Percentiles rank a stretch among this genome's conserved stretches.
Evolutionary conservation across 1,139 yeast species (phyloP).

Genomic region (Zygosaccharomyces sapae): DNA sequence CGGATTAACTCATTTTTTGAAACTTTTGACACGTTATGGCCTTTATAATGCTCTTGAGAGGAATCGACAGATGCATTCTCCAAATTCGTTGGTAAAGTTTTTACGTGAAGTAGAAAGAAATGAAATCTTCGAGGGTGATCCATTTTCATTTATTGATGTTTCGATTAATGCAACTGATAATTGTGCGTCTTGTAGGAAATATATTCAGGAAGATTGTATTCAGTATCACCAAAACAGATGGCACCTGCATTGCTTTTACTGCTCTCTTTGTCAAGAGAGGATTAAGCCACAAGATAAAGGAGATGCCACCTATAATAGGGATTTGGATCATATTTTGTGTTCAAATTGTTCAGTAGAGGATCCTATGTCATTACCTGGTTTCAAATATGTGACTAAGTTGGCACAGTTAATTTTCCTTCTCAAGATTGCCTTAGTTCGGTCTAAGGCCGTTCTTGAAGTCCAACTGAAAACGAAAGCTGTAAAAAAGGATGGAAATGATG

Average conservation of each 20-base stretch:
- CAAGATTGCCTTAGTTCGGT: slow-evolving; percentile 78
- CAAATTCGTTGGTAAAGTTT: slow-evolving; percentile 61
- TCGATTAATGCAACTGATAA: slow-evolving; percentile 71
- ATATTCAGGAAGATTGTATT: slow-evolving; percentile 80
- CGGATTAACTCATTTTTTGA: slow-evolving; percentile 88
- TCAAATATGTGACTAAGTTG: slow-evolving; percentile 59
- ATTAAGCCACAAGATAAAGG: slow-evolving; percentile 41
- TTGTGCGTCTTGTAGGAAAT: slow-evolving; percentile 65
- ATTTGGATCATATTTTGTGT: slow-evolving; percentile 47
- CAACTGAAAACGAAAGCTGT: slow-evolving; percentile 34
- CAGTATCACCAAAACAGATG: slow-evolving; percentile 63
- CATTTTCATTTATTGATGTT: slow-evolving; percentile 47
- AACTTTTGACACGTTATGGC: slow-evolving; percentile 77
- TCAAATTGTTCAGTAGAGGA: slow-evolving; percentile 52
- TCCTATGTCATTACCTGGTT: slow-evolving; percentile 51
- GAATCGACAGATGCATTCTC: slow-evolving; percentile 55
- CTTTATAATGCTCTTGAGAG: slow-evolving; percentile 67
- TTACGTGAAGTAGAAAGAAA: slow-evolving; percentile 50
- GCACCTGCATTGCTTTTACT: slow-evolving; percentile 72
- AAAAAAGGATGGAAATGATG: slow-evolving; percentile 13
- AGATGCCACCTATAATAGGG: slow-evolving; percentile 44
- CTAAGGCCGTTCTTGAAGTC: slow-evolving; percentile 62
- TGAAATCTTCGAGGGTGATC: slow-evolving; percentile 41
- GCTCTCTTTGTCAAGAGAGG: slow-evolving; percentile 49
- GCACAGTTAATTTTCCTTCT: slow-evolving; percentile 70